Conservation (phyloP, 306 rosid species). For the Senna tora region DNA sequence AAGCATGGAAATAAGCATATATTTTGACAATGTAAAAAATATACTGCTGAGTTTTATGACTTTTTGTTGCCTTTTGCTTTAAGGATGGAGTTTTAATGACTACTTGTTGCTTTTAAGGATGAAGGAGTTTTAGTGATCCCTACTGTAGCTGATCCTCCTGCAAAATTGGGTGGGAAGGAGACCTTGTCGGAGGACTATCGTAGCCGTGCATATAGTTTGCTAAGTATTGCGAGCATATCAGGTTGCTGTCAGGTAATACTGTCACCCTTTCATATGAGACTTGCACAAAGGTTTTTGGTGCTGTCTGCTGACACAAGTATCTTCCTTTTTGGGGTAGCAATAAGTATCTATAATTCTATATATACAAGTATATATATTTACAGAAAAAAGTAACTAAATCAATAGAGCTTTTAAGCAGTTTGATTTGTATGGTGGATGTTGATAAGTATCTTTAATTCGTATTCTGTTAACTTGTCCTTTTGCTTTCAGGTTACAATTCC, state of each 20-base stretch:
- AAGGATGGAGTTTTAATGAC: conserved; percentile 23
- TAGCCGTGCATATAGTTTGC: conserved; percentile 63
- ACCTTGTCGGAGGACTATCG: conserved; percentile 70
- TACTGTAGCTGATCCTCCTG: conserved; percentile 85
- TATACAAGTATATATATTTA: background rate
- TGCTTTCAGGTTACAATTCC: conserved; percentile 90
- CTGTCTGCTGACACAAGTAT: background rate
- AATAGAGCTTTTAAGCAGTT: background rate
- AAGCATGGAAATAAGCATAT: background rate
- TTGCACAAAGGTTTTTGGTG: background rate
- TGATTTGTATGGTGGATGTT: conserved; percentile 10
- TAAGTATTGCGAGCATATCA: conserved; percentile 92
- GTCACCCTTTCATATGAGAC: conserved; percentile 22
- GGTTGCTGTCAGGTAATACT: conserved; percentile 92
- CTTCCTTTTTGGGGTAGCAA: too few relatives aligned
- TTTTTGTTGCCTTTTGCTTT: conserved; percentile 18
- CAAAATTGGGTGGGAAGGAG: conserved; percentile 89
- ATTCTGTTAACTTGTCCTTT: conserved; percentile 35
- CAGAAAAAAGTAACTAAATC: conserved; percentile 9
- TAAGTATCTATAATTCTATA: too few relatives aligned
- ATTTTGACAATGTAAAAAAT: conserved; percentile 5
- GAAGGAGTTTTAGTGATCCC: conserved; percentile 96
- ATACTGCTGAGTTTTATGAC: conserved; percentile 17
- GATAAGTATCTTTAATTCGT: conserved; percentile 26
- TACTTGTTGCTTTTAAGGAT: conserved; percentile 55